Conservation (phyloP, 164 flowering plant genomes). For the Stephania japonica region DNA sequence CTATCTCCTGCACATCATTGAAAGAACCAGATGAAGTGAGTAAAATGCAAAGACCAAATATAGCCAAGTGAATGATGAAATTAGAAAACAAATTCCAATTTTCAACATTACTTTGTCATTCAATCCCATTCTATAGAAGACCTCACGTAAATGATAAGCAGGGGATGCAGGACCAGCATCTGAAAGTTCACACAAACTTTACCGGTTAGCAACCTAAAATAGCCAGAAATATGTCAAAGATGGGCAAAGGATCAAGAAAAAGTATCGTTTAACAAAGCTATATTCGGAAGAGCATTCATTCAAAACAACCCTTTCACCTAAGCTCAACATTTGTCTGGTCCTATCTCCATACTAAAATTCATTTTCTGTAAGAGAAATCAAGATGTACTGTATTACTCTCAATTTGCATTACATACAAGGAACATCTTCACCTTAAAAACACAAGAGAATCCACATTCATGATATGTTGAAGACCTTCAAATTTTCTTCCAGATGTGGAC, state of each 20-base stretch:
- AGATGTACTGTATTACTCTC: too few relatives aligned
- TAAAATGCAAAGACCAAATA: not conserved
- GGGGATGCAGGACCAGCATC: constrained; percentile 98
- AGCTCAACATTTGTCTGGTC: not conserved
- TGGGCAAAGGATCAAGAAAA: not conserved
- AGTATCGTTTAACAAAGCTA: not conserved
- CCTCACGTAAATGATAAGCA: constrained; percentile 80
- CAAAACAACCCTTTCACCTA: not conserved
- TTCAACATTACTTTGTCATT: constrained; percentile 69
- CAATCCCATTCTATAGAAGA: constrained; percentile 95
- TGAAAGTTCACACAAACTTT: constrained; percentile 14
- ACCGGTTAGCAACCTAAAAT: not conserved
- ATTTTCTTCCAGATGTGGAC: not conserved
- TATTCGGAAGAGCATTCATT: not conserved
- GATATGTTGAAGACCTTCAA: not conserved
- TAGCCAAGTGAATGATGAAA: not conserved
- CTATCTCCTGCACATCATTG: constrained; percentile 66
- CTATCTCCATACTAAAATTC: not conserved
- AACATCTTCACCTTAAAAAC: not conserved
- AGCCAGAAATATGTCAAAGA: not conserved
- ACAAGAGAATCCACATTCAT: not conserved
- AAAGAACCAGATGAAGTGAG: not conserved
- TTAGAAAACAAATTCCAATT: not conserved
- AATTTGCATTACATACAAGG: not conserved
- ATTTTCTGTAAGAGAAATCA: not conserved